Evolutionary conservation across 129 eudicot species (phyloP).

Genomic region (Arctium lappa): DNA sequence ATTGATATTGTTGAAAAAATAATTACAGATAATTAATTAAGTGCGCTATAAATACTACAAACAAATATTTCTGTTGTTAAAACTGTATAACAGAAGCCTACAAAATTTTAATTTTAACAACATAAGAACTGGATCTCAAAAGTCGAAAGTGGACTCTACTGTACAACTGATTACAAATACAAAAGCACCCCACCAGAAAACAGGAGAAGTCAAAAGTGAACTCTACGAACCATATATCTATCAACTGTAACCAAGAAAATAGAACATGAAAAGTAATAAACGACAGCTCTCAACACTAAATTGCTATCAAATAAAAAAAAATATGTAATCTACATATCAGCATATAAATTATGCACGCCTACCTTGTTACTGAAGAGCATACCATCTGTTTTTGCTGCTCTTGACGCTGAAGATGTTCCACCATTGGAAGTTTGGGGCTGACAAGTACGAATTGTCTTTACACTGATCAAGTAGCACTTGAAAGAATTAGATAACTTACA

Average conservation of each 20-base stretch:
- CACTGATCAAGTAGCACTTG: constrained; percentile 46
- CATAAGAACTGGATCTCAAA: background rate
- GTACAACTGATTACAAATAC: background rate
- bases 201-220: too few relatives aligned
- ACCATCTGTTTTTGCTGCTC: constrained; percentile 64
- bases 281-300: background rate
- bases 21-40: too few relatives aligned
- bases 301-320: background rate
- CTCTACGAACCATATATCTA: background rate
- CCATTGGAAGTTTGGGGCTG: constrained; percentile 75
- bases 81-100: background rate
- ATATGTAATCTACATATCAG: background rate
- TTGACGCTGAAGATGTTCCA: constrained; percentile 63
- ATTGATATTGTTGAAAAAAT: background rate
- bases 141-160: background rate
- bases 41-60: background rate
- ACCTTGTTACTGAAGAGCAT: constrained; percentile 75
- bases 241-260: background rate
- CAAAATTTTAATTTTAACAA: too few relatives aligned
- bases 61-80: background rate
- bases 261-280: background rate
- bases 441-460: constrained; percentile 94
- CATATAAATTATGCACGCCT: background rate
- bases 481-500: constrained; percentile 7
- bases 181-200: background rate